Base-by-base conservation (phyloP, 768 basidiomycete species). In the Melanogaster broomeanus region DNA sequence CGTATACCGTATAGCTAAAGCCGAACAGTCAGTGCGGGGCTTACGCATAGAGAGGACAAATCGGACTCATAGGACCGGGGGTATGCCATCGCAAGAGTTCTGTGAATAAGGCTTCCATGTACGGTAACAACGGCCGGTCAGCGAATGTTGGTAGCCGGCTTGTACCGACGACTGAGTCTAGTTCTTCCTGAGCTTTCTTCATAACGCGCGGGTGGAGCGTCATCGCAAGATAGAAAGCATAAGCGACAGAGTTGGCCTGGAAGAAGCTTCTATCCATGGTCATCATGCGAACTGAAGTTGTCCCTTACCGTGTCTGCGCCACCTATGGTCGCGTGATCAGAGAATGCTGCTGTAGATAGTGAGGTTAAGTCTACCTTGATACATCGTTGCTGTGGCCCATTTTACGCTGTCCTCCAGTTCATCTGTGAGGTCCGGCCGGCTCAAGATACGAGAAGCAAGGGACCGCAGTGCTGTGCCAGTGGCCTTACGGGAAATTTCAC, bases 221-320 rank as follows among this genome's bases (percentile, higher is more conserved):
- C 68, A 69, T 70, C 3, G 63, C 69, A 16, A 68, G 63, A 19
- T 53, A 53, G 37, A 62, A 60, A 8, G 52, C 49, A 41, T 49
- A 57, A 6, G 45, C 28, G 1, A 51, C 21, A 2, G 62, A 56
- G 12, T 35, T 42, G 7, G 57, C 22, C 62, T 61, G n/a, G 15
- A 42, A 59, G 15, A n/a, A 24, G 16, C 1, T 7, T 34, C 35
- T 52, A 6, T 1, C 2, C n/a, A 49, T 27, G 6, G 3, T 21
- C 18, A 25, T 18, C 4, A 31, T 13, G 13, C 15, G 10, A 5
- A 11, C 6, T 6, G 81, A 63, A 12, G 37, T 33, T 22, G 3
- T 24, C 18, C 5, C 52, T 31, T 42, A 68, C 68, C 37, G 66
- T 63, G 30, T 68, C 68, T 1, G 42, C 52, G 16, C 66, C 66